These are phyloP conservation scores for Spiraea crenata DNA, from an alignment of 331 rosid species.

Conservation along the genomic window DNA sequence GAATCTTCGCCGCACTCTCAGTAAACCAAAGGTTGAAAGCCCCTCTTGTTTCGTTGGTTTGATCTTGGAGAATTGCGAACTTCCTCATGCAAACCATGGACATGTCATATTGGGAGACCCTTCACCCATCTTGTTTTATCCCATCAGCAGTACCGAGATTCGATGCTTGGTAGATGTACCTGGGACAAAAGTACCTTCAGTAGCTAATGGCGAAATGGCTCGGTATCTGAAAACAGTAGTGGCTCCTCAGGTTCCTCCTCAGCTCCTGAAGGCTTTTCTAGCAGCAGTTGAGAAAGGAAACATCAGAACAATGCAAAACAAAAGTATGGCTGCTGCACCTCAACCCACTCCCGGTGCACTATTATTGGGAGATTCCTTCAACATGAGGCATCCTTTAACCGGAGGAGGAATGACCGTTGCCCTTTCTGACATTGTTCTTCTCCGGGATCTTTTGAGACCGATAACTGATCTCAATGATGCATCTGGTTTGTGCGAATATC, in stretches of 20 bases:
- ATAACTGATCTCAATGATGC: slow-evolving; percentile 56
- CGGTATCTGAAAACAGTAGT: slow-evolving; percentile 55
- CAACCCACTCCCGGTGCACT: slow-evolving; percentile 75
- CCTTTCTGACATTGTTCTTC: slow-evolving; percentile 65
- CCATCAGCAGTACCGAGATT: slow-evolving; percentile 62
- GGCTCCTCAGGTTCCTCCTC: slow-evolving; percentile 81
- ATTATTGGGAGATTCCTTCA: slow-evolving; percentile 80
- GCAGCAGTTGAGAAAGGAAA: slow-evolving; percentile 72
- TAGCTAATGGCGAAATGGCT: slow-evolving; percentile 74
- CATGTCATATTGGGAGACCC: slow-evolving; percentile 81
- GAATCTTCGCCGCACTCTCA: slow-evolving; percentile 71
- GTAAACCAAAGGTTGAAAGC: slow-evolving; percentile 63
- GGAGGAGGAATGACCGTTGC: slow-evolving; percentile 95
- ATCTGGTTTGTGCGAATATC: slow-evolving; percentile 55
- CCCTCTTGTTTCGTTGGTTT: slow-evolving; percentile 82
- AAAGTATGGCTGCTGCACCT: slow-evolving; percentile 78
- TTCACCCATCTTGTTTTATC: slow-evolving; percentile 78
- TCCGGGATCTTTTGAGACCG: slow-evolving; percentile 62
- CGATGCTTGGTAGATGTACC: slow-evolving; percentile 85
- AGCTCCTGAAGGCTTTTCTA: slow-evolving; percentile 47
- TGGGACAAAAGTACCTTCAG: slow-evolving; percentile 67
- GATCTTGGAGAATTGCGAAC: slow-evolving; percentile 66
- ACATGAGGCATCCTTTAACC: slow-evolving; percentile 82
- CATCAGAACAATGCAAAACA: slow-evolving; percentile 70
- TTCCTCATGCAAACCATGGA: slow-evolving; percentile 69